Evolutionary conservation across 179 eudicot genomes (phyloP).

Genomic region (Carnegiea gigantea): DNA sequence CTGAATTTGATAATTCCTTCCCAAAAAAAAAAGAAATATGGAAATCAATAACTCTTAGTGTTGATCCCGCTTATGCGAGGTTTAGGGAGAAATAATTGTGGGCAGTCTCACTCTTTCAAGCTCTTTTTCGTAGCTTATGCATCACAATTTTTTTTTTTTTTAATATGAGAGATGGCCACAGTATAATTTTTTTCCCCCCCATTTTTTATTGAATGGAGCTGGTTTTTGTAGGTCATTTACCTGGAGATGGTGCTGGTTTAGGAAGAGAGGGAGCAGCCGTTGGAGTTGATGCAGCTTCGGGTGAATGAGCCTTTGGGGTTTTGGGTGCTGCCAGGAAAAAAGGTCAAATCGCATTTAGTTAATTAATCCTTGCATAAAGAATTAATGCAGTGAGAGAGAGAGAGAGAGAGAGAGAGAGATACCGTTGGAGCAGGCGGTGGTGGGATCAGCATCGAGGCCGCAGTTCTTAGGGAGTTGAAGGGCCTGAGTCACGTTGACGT

Average conservation of each 20-base stretch:
- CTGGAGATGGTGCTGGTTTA: background rate
- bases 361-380: too few species aligned
- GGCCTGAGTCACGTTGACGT: background rate
- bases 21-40: background rate
- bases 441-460: constrained; percentile 3
- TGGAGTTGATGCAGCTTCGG: background rate
- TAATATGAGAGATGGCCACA: background rate
- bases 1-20: too few species aligned
- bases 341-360: too few species aligned
- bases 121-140: too few species aligned
- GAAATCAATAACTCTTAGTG: too few species aligned
- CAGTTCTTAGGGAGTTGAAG: background rate
- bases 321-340: too few species aligned
- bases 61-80: too few species aligned
- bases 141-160: too few species aligned
- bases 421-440: background rate
- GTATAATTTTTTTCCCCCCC: background rate
- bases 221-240: background rate
- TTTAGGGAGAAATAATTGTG: too few species aligned
- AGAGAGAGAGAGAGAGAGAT: background rate
- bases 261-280: background rate
- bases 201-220: background rate
- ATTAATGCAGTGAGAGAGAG: too few species aligned
- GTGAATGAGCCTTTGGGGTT: background rate
- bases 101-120: too few species aligned